Conservation (phyloP, 2,329 filamentous ascomycete species). For the Chaetomiaceae sp. region DNA sequence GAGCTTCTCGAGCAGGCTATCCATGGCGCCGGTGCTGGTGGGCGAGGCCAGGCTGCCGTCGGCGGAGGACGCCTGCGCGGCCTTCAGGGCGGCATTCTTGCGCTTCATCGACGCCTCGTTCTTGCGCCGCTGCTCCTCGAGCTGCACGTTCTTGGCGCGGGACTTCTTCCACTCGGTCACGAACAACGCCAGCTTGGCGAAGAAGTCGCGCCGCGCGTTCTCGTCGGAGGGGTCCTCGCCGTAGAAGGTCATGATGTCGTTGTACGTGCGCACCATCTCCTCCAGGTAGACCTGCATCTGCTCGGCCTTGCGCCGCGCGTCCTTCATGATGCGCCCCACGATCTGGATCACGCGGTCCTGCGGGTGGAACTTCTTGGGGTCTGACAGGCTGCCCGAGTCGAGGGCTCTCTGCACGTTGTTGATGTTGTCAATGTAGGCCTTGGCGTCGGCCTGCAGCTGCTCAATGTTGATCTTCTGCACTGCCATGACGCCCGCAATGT, state of each 20-base stretch:
- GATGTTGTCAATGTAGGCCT: conserved; percentile 90
- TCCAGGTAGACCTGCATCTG: conserved; percentile 92
- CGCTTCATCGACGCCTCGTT: conserved; percentile 92
- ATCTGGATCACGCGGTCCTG: conserved; percentile 91
- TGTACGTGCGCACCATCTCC: conserved; percentile 85
- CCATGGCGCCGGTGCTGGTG: conserved; percentile 84
- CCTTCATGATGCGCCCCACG: conserved; percentile 92
- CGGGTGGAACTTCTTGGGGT: conserved; percentile 96
- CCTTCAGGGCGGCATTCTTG: conserved; percentile 70
- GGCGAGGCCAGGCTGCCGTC: conserved; percentile 57
- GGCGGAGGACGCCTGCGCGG: conserved; percentile 40
- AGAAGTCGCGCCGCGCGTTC: conserved; percentile 91
- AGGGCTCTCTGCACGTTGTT: conserved; percentile 89
- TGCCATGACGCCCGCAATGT: conserved; percentile 73
- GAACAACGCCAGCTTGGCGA: conserved; percentile 86
- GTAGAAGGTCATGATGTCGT: conserved; percentile 95
- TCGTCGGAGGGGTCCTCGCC: conserved; percentile 91
- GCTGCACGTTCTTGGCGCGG: conserved; percentile 78
- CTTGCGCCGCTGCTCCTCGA: conserved; percentile 77
- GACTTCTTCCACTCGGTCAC: conserved; percentile 95
- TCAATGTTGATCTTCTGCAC: conserved; percentile 94
- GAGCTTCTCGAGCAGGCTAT: conserved; percentile 89
- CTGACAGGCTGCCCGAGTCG: conserved; percentile 89
- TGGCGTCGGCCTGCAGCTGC: conserved; percentile 80
- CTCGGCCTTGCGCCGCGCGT: conserved; percentile 89